Conservation (phyloP, 2,329 filamentous ascomycete genomes). For the Fusarium continuum region DNA sequence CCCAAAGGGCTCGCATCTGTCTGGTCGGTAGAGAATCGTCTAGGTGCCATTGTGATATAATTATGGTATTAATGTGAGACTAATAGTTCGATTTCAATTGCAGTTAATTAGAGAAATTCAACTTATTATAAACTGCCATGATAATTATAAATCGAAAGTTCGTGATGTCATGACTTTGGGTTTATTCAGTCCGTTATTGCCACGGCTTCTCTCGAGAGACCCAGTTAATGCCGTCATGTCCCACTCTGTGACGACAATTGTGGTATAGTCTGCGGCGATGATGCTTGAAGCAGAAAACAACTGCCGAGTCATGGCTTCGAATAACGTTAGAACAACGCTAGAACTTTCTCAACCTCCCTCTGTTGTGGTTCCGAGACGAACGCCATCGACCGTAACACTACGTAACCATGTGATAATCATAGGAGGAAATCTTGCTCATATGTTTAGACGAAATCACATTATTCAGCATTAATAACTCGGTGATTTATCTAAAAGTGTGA, state of each 20-base stretch:
- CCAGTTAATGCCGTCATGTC: slow-evolving; percentile 21
- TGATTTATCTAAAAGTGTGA: no score
- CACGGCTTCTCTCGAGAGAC: background rate
- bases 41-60: slow-evolving; percentile 11
- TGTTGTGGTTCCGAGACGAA: background rate
- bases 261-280: background rate
- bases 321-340: slow-evolving; percentile 1
- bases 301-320: background rate
- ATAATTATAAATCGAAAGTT: background rate
- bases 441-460: background rate
- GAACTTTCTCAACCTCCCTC: background rate
- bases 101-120: accelerated
- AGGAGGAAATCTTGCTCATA: background rate
- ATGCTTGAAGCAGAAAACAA: background rate
- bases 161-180: slow-evolving; percentile 19
- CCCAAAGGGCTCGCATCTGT: slow-evolving; percentile 46
- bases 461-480: slow-evolving; percentile 3
- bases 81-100: accelerated
- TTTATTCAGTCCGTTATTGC: background rate
- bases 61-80: background rate
- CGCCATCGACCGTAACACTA: background rate
- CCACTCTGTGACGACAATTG: slow-evolving; percentile 10
- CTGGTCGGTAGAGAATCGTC: slow-evolving; percentile 3
- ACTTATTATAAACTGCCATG: background rate
- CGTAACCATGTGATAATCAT: background rate